These are phyloP conservation scores for Heterobasidion parviporum DNA, from an alignment of 1,284 basidiomycete species.

Conservation along the genomic window DNA sequence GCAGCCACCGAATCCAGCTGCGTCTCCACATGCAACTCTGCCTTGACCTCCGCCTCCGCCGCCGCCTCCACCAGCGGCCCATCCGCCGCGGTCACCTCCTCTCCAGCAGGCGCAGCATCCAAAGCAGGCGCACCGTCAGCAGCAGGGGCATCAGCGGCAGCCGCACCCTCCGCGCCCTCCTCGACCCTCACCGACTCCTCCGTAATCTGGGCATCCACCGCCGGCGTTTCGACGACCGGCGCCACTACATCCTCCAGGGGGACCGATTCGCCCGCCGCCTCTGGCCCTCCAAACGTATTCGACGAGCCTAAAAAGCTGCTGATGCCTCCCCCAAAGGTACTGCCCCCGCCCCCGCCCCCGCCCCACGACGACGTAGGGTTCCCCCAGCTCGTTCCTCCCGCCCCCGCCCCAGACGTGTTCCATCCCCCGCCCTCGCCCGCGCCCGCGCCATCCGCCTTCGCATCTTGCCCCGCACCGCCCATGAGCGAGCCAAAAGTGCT, in stretches of 20 bases:
- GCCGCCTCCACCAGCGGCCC: neutral
- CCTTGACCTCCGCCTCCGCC: constrained; percentile 4
- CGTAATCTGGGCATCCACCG: neutral
- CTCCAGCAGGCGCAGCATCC: neutral
- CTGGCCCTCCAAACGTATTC: neutral
- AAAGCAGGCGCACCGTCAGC: neutral
- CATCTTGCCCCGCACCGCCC: neutral
- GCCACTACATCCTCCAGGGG: neutral
- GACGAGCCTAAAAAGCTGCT: neutral
- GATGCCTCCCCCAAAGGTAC: neutral
- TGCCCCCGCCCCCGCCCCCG: neutral
- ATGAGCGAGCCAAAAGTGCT: neutral
- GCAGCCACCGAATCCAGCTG: neutral
- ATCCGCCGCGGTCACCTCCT: constrained; percentile 3
- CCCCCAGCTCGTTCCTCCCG: neutral
- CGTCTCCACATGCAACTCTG: neutral
- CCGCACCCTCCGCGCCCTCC: neutral
- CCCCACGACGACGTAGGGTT: neutral
- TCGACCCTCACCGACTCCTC: neutral
- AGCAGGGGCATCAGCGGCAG: neutral
- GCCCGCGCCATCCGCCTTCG: neutral
- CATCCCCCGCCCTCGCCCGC: neutral
- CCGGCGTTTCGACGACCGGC: neutral
- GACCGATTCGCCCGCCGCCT: neutral
- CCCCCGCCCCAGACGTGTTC: neutral